Evolutionary conservation across 2,329 filamentous ascomycete genomes (phyloP), one percentile per base, ranked within the genome.

Genomic region (Sporothrix humicola): DNA sequence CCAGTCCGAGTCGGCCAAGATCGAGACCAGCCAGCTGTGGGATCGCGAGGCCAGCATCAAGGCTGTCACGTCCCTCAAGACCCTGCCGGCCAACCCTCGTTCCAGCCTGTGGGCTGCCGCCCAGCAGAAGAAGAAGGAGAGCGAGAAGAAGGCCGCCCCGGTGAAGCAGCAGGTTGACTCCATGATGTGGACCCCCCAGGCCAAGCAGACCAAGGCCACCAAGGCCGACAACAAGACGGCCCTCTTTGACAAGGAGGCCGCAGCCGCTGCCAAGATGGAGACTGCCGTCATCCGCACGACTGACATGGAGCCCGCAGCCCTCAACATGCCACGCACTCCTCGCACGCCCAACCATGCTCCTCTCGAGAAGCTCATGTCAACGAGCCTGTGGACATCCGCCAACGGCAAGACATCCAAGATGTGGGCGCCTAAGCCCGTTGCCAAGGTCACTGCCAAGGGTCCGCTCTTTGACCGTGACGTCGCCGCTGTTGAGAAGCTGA

Each of bases 11-110:
- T 76, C 79, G 13, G 72, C 77, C 15, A 44, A 42, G 2, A 79
- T 85, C 50, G 79, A 83, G 74, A 76, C 75, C 31, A 69, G n/a
- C 8, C 69, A 71, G 71, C 78, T 76, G 17, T 75, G 74, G 76
- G 54, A 69, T 46, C 54, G n/a, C 50, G 17, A 42, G 2, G 31
- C 50, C 17, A 12, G 44, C 20, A 23, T 48, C n/a, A 37, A 42
- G 13, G 65, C 31, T 7, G 5, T 9, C 52, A 31, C 7, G 2
- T 37, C 31, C 20, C 15, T 46, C 59, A 31, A 63, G 73, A 13
- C 54, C 5, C 5, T 56, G 63, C 54, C 54, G 1, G 61, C 44
- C 54, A 69, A 54, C 59, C 20, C 61, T 12, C 65, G 65, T n/a
- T 50, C 63, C 58, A 48, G 70, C 31, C 48, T 72, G n/a, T 74